Evolutionary conservation across 2,329 filamentous ascomycete genomes (phyloP).

Genomic region (Colletotrichum ledebouriae): DNA sequence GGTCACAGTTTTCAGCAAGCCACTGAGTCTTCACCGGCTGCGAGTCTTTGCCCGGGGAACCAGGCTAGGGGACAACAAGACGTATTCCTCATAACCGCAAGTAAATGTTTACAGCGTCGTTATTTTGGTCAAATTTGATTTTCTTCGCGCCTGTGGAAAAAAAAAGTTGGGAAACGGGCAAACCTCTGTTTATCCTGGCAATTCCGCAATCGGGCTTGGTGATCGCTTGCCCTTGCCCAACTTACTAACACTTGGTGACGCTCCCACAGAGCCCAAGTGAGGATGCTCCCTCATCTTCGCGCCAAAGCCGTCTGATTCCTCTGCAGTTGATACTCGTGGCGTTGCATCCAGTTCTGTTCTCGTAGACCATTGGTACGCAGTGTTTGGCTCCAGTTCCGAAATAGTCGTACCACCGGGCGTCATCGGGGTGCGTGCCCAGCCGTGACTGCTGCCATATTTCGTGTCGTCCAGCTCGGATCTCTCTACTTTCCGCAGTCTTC

Average conservation of each 20-base stretch:
- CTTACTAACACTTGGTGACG: background rate
- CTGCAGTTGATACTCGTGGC: slow-evolving; percentile 2
- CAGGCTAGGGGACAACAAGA: too few relatives aligned
- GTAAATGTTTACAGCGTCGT: too few relatives aligned
- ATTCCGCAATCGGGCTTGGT: slow-evolving; percentile 18
- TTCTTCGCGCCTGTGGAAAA: too few relatives aligned
- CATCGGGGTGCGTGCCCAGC: slow-evolving; percentile 11
- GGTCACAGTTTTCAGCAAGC: too few relatives aligned
- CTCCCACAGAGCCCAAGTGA: background rate
- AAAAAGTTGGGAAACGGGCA: too few relatives aligned
- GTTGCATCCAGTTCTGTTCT: slow-evolving; percentile 42
- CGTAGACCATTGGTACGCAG: slow-evolving; percentile 45
- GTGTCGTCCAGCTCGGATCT: background rate
- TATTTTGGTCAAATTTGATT: too few relatives aligned
- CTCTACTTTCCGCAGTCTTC: slow-evolving; percentile 15
- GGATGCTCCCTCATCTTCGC: background rate
- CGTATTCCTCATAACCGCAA: too few relatives aligned
- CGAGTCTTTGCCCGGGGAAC: too few relatives aligned
- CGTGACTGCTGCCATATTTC: slow-evolving; percentile 12
- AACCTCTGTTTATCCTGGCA: slow-evolving; percentile 43
- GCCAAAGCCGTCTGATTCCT: background rate
- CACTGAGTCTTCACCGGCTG: too few relatives aligned
- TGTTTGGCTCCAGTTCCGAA: slow-evolving; percentile 43
- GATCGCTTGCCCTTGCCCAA: background rate
- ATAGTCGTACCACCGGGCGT: slow-evolving; percentile 18